Conservation (phyloP, 139 green algal genomes). For the Gonium pectorale region DNA sequence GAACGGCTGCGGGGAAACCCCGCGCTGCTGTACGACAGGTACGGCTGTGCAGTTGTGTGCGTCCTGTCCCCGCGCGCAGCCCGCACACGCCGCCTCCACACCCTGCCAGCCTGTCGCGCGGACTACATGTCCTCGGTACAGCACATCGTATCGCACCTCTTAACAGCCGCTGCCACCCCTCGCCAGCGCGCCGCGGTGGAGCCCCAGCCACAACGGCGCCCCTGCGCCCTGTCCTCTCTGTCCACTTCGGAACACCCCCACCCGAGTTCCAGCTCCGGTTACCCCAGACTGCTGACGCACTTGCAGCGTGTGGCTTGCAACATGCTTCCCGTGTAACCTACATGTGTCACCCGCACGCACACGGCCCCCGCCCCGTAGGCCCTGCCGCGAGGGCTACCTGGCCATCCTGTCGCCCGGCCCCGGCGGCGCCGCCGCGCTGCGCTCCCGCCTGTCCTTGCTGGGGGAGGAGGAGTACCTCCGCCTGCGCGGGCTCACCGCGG, state of each 20-base stretch:
- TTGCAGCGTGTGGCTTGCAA: too few relatives aligned
- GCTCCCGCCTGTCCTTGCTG: not conserved
- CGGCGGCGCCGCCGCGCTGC: not conserved
- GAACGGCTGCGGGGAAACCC: conserved; percentile 16
- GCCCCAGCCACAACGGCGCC: too few relatives aligned
- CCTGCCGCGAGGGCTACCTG: conserved; percentile 44
- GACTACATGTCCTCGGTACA: not conserved
- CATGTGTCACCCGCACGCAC: too few relatives aligned
- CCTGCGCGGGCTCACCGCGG: conserved; percentile 3
- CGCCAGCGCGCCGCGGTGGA: too few relatives aligned
- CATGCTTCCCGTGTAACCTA: not conserved
- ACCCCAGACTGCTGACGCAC: too few relatives aligned
- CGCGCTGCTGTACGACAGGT: conserved; percentile 38
- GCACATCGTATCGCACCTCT: not conserved
- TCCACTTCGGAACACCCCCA: too few relatives aligned
- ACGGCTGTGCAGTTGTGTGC: not conserved
- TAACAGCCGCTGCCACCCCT: not conserved
- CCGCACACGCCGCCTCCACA: too few relatives aligned
- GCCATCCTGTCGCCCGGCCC: conserved; percentile 38
- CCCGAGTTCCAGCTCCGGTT: too few relatives aligned
- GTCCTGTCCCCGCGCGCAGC: not conserved
- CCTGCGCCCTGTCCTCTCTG: too few relatives aligned
- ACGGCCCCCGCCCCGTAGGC: not conserved
- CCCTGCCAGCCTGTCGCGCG: too few relatives aligned
- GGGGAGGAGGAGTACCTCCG: conserved; percentile 25